Evolutionary conservation across 805 yeast genomes (phyloP).

Genomic region (Brettanomyces nanus): DNA sequence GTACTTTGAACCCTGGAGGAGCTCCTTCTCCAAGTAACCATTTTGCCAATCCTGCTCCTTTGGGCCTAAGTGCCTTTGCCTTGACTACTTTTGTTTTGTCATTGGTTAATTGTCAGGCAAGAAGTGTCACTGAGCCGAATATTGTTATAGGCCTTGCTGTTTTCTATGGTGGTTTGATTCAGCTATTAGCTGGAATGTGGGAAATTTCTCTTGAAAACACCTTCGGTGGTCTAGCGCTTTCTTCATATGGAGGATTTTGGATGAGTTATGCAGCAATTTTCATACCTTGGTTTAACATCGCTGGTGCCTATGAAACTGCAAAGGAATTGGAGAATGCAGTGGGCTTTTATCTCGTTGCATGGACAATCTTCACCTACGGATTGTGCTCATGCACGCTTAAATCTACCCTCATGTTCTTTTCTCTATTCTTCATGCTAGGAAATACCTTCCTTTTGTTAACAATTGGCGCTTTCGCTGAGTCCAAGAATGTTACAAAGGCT

Average conservation of each 20-base stretch:
- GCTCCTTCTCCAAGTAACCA: slow-evolving; percentile 49
- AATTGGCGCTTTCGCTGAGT: slow-evolving; percentile 44
- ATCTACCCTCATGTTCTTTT: slow-evolving; percentile 43
- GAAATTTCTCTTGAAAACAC: slow-evolving; percentile 71
- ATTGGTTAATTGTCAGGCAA: slow-evolving; percentile 53
- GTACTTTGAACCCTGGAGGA: slow-evolving; percentile 68
- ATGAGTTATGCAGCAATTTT: slow-evolving; percentile 60
- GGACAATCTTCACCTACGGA: slow-evolving; percentile 58
- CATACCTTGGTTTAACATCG: slow-evolving; percentile 50
- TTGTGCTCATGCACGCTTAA: slow-evolving; percentile 50
- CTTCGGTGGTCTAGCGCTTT: slow-evolving; percentile 60
- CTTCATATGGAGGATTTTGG: slow-evolving; percentile 71
- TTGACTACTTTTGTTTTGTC: slow-evolving; percentile 60
- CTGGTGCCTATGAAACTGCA: slow-evolving; percentile 38
- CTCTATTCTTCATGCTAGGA: slow-evolving; percentile 45
- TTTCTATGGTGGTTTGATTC: slow-evolving; percentile 69
- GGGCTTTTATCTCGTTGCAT: slow-evolving; percentile 53
- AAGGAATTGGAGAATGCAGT: slow-evolving; percentile 40
- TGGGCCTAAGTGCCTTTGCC: slow-evolving; percentile 67
- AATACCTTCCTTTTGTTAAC: slow-evolving; percentile 45
- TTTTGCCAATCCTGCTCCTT: slow-evolving; percentile 69
- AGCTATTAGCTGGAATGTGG: slow-evolving; percentile 66
- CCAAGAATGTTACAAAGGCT: slow-evolving; percentile 32
- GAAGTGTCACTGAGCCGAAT: slow-evolving; percentile 55
- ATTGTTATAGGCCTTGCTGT: slow-evolving; percentile 58